Evolutionary conservation across 257 asterid genomes (phyloP).

Genomic region (Cynanchum wilfordii): DNA sequence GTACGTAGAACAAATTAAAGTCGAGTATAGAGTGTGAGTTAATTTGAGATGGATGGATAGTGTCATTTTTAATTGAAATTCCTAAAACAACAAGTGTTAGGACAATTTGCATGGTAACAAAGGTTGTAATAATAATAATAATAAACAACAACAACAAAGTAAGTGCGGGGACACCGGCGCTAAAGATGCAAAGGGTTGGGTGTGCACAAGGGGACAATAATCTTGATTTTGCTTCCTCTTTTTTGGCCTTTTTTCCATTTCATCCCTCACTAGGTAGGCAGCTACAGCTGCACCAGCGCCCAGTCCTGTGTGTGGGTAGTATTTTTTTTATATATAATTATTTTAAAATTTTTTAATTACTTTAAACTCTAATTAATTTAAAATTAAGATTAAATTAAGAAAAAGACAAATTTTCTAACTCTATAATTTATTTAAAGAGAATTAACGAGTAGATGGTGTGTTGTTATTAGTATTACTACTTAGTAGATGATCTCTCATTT

Average conservation of each 20-base stretch:
- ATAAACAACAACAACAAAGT: constrained; percentile 6
- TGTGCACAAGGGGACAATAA: constrained; percentile 42
- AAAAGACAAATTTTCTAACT: no score
- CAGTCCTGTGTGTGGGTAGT: no score
- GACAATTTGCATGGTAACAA: constrained; percentile 1
- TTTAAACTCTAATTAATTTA: no score
- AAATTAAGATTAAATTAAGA: no score
- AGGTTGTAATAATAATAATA: no score
- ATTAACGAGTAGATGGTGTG: no score
- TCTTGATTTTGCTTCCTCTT: constrained; percentile 41
- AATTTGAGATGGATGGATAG: background rate
- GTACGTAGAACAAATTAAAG: constrained; percentile 3
- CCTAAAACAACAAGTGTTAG: no score
- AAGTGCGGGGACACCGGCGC: constrained; percentile 65
- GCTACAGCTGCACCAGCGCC: no score
- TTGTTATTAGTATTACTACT: background rate
- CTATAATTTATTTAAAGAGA: no score
- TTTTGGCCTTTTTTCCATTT: constrained; percentile 9
- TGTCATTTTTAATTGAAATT: no score
- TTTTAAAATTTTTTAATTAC: no score
- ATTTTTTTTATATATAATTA: no score
- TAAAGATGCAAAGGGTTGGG: constrained; percentile 46
- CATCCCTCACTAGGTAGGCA: constrained; percentile 8
- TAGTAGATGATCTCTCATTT: background rate
- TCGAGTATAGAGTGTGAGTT: background rate